Evolutionary conservation across 768 basidiomycete genomes (phyloP), one percentile per base, ranked within the genome.

Genomic region (Cyathus striatus): DNA sequence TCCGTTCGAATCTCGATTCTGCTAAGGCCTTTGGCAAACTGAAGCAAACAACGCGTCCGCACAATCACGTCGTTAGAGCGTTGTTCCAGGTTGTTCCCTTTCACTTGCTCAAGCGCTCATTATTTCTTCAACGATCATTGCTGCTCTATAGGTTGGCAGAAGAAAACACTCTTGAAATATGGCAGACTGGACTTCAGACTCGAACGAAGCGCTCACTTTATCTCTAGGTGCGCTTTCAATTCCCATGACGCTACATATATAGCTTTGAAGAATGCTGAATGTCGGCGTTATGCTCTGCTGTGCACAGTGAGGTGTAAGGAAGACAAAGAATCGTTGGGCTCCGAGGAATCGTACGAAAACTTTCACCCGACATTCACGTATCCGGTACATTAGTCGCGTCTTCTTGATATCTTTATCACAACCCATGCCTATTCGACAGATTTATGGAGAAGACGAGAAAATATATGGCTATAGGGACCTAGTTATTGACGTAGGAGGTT

Each of bases 401-500:
- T 26, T 32, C 23, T n/a, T 5, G 40, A n/a, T 16, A 20, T n/a
- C n/a, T n/a, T n/a, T n/a, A n/a, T n/a, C n/a, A n/a, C n/a, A n/a
- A n/a, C n/a, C n/a, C n/a, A 2, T 34, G 20, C 16, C 10, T 24
- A 35, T 16, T 21, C 7, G 33, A 4, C 45, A 91, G 89, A 93
- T 99, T 55, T 97, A 83, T 57, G 95, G 95, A 41, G 91, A 97
- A 54, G 88, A 95, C 41, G 93, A 99, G 66, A 93, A 84, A 66
- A 85, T 98, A 43, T 97, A 95, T 59, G 95, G 95, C 2, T 98
- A 96, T 65, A 76, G 81, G 48, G 84, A 84, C 55, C 73, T 99
- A 24, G 60, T 75, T 21, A 84, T 98, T 52, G 81, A 95, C 58
- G 93, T 96, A 57, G 48, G 82, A 64, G 7, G 27, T 9, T 30